Percentiles rank a stretch among this genome's conserved stretches.
These are phyloP conservation scores for Mycena belliarum DNA, from an alignment of 768 basidiomycete species.

Conservation along the genomic window DNA sequence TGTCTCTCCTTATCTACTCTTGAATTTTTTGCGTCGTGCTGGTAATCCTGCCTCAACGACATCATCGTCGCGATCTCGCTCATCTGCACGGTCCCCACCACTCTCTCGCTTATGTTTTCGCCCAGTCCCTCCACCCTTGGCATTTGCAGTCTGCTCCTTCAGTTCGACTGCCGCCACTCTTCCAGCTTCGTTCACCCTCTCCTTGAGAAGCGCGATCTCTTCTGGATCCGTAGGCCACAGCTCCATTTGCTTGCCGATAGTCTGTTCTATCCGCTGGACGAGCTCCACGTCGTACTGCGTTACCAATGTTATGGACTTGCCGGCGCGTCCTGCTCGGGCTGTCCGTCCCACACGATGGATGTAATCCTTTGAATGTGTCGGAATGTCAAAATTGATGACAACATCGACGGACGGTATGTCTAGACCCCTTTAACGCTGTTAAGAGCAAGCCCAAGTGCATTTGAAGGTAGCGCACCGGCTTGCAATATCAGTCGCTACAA, in stretches of 20 bases:
- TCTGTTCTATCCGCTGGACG: constrained; percentile 90
- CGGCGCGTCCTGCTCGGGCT: constrained; percentile 95
- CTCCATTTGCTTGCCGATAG: constrained; percentile 90
- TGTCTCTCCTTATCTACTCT: constrained; percentile 41
- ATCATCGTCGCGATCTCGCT: constrained; percentile 91
- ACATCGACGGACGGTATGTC: constrained; percentile 96
- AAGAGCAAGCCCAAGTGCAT: neutral
- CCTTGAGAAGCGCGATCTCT: constrained; percentile 82
- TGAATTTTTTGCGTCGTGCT: constrained; percentile 52
- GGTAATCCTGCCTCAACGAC: constrained; percentile 90
- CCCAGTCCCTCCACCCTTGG: constrained; percentile 27
- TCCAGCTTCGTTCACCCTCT: constrained; percentile 87
- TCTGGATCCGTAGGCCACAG: constrained; percentile 85
- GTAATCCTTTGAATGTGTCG: constrained; percentile 98
- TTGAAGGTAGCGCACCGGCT: constrained; percentile 62
- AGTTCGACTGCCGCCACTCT: constrained; percentile 77
- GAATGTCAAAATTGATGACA: constrained; percentile 97
- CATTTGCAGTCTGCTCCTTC: constrained; percentile 65
- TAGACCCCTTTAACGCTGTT: constrained; percentile 60
- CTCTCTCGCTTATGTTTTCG: constrained; percentile 47
- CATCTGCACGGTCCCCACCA: constrained; percentile 59
- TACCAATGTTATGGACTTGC: constrained; percentile 96
- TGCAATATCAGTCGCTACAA: constrained; percentile 97
- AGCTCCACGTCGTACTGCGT: constrained; percentile 99
- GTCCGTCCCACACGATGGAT: constrained; percentile 98